Base-by-base conservation (phyloP, 164 flowering plant species). In the Chimonanthus praecox region DNA sequence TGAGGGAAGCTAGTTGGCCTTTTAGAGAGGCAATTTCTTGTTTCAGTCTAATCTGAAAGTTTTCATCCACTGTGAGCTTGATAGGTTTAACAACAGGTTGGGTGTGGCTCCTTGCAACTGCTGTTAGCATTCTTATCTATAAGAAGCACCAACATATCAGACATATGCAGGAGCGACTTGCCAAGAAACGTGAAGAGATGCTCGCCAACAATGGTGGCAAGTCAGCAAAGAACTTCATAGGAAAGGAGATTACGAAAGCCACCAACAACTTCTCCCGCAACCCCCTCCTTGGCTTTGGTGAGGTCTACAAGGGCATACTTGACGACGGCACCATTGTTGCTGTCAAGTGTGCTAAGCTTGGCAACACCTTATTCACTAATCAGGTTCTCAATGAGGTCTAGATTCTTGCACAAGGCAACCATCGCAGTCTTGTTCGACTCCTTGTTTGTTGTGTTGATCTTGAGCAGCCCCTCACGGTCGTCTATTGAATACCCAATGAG, bases 371-470 rank as follows among this genome's bases (percentile, higher is more conserved):
- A 51, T 83, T 89, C 67, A 85, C 84, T 0, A 87, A 90, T 60
- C 90, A 88, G 64, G 86, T 88, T 64, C 87, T 90, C 69, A 88
- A 88, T 54, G 92, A 88, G 79, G 94, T 88, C 44, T 72, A 88
- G 6, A 88, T 90, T 58, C 82, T 88, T 2, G 85, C 89, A 64
- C 92, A 90, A 50, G 92, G 88, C 44, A 73, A 73, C 70, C 79
- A 77, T 47, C 64, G 76, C 4, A 69, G 66, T 73, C 76, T 77
- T 4, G 76, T 77, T 13, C 73, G 70, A 51, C 73, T 77, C 45
- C 76, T 73, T 0, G 79, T 76, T 44, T 77, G 76, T 73, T 73
- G 79, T 16, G 76, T 73, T 6, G 73, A 77, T 20, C 70, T 73
- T 5, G 73, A 69, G 43, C 76, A 73, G 49, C 79, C 76, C 5